A percentile compares a stretch with the other conserved stretches of the same genome.
These are phyloP conservation scores for Loxodes magnus DNA, from an alignment of 73 alveolate species.

Conservation along the genomic window DNA sequence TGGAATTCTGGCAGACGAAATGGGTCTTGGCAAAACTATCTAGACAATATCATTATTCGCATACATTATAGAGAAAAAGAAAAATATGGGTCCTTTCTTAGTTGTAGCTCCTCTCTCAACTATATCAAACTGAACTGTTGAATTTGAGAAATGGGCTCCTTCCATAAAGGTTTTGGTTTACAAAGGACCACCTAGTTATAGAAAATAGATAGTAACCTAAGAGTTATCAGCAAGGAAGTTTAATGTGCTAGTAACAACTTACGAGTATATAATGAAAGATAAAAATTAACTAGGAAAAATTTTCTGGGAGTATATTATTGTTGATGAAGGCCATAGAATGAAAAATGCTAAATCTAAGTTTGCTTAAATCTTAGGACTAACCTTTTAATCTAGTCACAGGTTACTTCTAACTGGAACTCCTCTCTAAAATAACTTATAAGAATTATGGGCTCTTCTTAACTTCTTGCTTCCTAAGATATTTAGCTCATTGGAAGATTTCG, in stretches of 20 bases:
- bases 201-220: conserved; percentile 52
- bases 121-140: conserved; percentile 90
- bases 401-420: conserved; percentile 97
- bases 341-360: conserved; percentile 90
- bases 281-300: conserved; percentile 12
- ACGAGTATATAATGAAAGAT: conserved; percentile 92
- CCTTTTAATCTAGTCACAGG: conserved; percentile 85
- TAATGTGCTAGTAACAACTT: conserved; percentile 91
- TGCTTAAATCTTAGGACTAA: conserved; percentile 87
- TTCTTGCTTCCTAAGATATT: conserved; percentile 92
- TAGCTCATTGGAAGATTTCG: conserved; percentile 94
- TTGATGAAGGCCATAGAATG: conserved; percentile 99
- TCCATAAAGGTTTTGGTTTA: conserved; percentile 71
- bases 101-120: conserved; percentile 97
- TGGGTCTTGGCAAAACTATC: conserved; percentile 98
- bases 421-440: conserved; percentile 89
- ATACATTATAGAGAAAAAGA: conserved; percentile 80
- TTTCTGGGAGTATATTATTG: conserved; percentile 69
- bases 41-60: conserved; percentile 90
- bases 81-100: conserved; percentile 84
- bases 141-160: conserved; percentile 96
- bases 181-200: conserved; percentile 76
- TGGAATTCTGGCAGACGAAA: conserved; percentile 98
- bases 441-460: conserved; percentile 96
- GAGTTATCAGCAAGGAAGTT: conserved; percentile 45